Evolutionary conservation across 495 filamentous ascomycete genomes (phyloP).

Genomic region (Penicillium crystallinum): DNA sequence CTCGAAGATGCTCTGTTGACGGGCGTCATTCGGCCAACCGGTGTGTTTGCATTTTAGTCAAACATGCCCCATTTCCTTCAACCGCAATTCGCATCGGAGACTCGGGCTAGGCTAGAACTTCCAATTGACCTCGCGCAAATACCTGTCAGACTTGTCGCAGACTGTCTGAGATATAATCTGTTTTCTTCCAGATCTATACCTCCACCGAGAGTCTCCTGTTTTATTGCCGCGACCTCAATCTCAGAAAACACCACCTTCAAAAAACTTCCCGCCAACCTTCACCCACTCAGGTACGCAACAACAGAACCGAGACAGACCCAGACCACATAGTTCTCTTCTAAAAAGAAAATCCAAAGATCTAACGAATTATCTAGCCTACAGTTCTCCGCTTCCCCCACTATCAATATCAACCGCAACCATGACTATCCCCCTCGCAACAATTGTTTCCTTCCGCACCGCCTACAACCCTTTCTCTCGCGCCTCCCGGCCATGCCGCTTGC

Average conservation of each 20-base stretch:
- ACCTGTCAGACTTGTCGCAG: not conserved
- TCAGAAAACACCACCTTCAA: conserved; percentile 7
- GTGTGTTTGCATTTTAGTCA: conserved; percentile 37
- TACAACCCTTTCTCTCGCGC: conserved; percentile 88
- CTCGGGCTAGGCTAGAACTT: not conserved
- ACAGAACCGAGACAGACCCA: not conserved
- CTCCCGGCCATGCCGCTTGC: conserved; percentile 74
- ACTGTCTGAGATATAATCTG: not conserved
- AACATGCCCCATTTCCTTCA: conserved; percentile 21
- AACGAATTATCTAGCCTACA: not conserved
- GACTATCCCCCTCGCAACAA: conserved; percentile 59
- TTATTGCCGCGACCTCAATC: not conserved
- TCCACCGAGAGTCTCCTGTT: not conserved
- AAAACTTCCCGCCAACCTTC: conserved; percentile 18
- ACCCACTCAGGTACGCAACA: conserved; percentile 13
- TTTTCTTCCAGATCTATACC: not conserved
- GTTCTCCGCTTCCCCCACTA: not conserved
- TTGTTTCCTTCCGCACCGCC: conserved; percentile 72
- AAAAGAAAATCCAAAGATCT: not conserved
- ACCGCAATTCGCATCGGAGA: conserved; percentile 11
- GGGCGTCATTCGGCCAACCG: conserved; percentile 6
- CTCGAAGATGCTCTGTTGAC: conserved; percentile 18
- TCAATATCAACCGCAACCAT: conserved; percentile 48
- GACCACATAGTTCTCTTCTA: not conserved
- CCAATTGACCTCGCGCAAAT: conserved; percentile 3